These are phyloP conservation scores for Irpex sp. DNA, from an alignment of 1,284 basidiomycete species.

Conservation along the genomic window DNA sequence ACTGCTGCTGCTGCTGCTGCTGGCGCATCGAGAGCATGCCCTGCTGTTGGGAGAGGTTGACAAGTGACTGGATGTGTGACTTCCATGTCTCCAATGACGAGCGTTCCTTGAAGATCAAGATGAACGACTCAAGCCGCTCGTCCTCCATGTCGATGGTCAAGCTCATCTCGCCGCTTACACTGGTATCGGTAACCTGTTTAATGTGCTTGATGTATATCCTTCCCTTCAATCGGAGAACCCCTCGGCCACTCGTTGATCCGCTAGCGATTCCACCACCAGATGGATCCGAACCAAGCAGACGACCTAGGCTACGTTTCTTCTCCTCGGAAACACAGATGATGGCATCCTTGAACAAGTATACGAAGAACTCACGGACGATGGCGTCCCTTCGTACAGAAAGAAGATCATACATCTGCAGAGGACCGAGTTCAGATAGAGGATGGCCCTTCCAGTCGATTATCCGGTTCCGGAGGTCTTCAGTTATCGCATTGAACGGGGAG, in stretches of 20 bases:
- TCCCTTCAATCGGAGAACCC: slow-evolving; percentile 87
- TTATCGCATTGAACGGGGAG: slow-evolving; percentile 75
- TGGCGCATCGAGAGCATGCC: slow-evolving; percentile 24
- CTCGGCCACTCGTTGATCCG: slow-evolving; percentile 48
- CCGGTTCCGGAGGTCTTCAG: slow-evolving; percentile 82
- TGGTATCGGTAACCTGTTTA: slow-evolving; percentile 78
- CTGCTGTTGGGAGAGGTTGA: slow-evolving; percentile 61
- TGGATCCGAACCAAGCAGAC: slow-evolving; percentile 61
- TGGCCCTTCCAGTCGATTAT: slow-evolving; percentile 96
- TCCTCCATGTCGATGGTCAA: slow-evolving; percentile 96
- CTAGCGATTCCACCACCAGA: slow-evolving; percentile 40
- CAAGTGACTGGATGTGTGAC: slow-evolving; percentile 71
- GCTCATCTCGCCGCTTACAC: slow-evolving; percentile 76
- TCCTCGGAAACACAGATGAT: slow-evolving; percentile 96
- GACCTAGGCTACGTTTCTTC: slow-evolving; percentile 75
- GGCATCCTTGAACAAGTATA: slow-evolving; percentile 95
- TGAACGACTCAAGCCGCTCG: slow-evolving; percentile 88
- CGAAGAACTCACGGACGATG: slow-evolving; percentile 87
- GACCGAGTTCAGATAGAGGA: slow-evolving; percentile 81
- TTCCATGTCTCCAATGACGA: slow-evolving; percentile 88
- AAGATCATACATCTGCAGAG: slow-evolving; percentile 88
- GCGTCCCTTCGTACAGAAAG: slow-evolving; percentile 84
- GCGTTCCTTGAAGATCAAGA: slow-evolving; percentile 91
- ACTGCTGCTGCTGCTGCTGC: slow-evolving; percentile 28
- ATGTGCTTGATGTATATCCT: slow-evolving; percentile 94